Conservation (phyloP, 2,329 filamentous ascomycete species). For the Ceratocystis colombiana region DNA sequence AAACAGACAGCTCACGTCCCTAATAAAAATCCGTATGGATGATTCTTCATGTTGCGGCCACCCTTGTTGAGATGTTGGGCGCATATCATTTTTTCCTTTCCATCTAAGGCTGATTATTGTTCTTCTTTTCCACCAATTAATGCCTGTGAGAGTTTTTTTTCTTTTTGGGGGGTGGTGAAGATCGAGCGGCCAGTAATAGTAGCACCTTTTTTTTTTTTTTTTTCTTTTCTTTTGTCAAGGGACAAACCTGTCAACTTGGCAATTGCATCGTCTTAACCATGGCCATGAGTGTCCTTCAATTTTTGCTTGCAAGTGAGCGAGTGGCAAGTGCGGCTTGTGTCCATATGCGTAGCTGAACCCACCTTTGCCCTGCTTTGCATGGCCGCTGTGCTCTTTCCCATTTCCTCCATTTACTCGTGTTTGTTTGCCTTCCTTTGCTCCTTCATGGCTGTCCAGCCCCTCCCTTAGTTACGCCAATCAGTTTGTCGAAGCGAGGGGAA, state of each 20-base stretch:
- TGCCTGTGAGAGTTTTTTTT: neutral
- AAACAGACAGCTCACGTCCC: too few relatives aligned
- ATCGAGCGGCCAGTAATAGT: too few relatives aligned
- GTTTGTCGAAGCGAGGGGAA: constrained; percentile 2
- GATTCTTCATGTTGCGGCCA: too few relatives aligned
- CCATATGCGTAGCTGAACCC: neutral
- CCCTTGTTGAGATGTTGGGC: too few relatives aligned
- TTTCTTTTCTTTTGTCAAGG: too few relatives aligned
- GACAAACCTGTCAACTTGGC: too few relatives aligned
- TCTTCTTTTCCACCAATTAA: neutral
- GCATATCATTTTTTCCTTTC: neutral
- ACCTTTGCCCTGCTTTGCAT: neutral
- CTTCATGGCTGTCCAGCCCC: constrained; percentile 4
- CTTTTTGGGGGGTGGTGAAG: too few relatives aligned
- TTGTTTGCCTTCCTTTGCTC: constrained; percentile 8
- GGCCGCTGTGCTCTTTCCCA: neutral
- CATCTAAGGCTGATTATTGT: neutral
- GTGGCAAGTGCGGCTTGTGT: neutral
- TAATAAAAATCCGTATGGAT: too few relatives aligned
- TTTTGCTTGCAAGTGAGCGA: neutral
- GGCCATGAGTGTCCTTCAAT: too few relatives aligned
- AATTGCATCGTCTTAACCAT: too few relatives aligned
- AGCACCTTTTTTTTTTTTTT: too few relatives aligned
- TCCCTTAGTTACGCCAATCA: constrained; percentile 2
- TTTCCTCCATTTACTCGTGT: neutral